phyloP scores from a whole-genome alignment of 1,284 basidiomycete species.

The Thecaphora thlaspeos region DNA sequence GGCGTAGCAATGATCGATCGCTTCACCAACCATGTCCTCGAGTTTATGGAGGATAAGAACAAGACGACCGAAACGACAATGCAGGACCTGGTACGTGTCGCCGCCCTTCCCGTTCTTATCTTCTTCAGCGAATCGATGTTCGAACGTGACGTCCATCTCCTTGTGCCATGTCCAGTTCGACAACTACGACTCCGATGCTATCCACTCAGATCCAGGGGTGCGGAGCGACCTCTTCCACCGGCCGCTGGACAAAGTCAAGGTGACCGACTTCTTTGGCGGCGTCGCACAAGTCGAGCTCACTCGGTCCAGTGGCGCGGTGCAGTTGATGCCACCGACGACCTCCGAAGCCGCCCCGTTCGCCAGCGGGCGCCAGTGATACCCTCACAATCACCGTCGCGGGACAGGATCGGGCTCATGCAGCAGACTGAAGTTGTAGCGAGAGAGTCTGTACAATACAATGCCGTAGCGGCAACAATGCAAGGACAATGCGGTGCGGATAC shows the following conservation, averaged over 20 bases:
- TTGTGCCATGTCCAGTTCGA: conserved; percentile 64
- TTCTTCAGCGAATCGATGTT: too few relatives aligned
- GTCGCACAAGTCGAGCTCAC: conserved; percentile 75
- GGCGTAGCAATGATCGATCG: conserved; percentile 94
- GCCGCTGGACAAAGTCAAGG: conserved; percentile 68
- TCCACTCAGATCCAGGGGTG: conserved; percentile 82
- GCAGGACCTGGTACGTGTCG: conserved; percentile 66
- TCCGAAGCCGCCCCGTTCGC: too few relatives aligned
- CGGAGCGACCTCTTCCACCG: conserved; percentile 78
- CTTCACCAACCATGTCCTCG: conserved; percentile 86
- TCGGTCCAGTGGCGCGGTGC: too few relatives aligned
- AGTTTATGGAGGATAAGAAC: conserved; percentile 87
- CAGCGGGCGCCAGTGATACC: too few relatives aligned
- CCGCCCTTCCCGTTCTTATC: background rate
- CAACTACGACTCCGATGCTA: conserved; percentile 71
- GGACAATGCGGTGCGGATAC: too few relatives aligned
- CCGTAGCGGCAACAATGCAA: too few relatives aligned
- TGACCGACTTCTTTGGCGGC: conserved; percentile 95
- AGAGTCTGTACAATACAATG: too few relatives aligned
- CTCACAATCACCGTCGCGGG: too few relatives aligned
- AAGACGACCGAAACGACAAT: conserved; percentile 81
- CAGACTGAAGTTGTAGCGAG: too few relatives aligned
- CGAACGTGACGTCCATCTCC: conserved; percentile 2
- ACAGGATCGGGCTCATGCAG: too few relatives aligned
- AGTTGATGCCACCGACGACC: too few relatives aligned